Base-by-base conservation (phyloP, 768 basidiomycete genomes). In the Phylloporus rhodoxanthus region DNA sequence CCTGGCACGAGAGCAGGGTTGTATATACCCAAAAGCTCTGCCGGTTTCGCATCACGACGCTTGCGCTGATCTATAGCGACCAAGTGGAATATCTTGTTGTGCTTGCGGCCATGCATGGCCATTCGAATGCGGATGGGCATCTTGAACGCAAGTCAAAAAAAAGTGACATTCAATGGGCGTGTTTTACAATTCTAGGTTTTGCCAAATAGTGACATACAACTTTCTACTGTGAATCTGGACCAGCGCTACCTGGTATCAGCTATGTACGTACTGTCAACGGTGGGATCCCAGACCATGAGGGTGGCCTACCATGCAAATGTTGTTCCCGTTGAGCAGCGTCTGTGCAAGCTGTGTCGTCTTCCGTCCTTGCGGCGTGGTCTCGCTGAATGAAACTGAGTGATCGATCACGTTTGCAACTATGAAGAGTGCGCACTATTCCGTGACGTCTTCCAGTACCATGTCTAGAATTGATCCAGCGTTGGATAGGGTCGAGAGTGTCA, bases 401-500 rank as follows among this genome's bases (percentile, higher is more conserved):
- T n/a, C 28, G 37, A 43, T 25, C 50, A 23, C 36, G 30, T 10
- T 28, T 32, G 17, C 45, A 14, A 14, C 17, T 41, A 34, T 9
- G 19, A 36, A 23, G 15, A 37, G 32, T 20, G 74, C 91, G 56
- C 52, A 97, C 95, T 85, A 96, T 72, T 99, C 95, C 6, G 82
- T 94, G 8, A 98, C 95, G 58, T 99, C 93, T 64, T 98, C 91
- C 46, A 99, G 70, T 6, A 94, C 91, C 86, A 94, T 91, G 64
- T 92, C 90, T 92, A 46, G 32, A 8, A 23, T 28, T 11, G 26
- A 37, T 23, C 37, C 20, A 34, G 39, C 2, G 21, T 53, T 49
- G 39, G 51, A 33, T 32, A 15, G 19, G 47, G 43, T 33, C 4
- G 25, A 37, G 15, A 23, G 21, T 25, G 8, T 15, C 23, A 38